These are phyloP conservation scores for Cercospora beticola DNA, from an alignment of 2,329 filamentous ascomycete species.

Conservation along the genomic window DNA sequence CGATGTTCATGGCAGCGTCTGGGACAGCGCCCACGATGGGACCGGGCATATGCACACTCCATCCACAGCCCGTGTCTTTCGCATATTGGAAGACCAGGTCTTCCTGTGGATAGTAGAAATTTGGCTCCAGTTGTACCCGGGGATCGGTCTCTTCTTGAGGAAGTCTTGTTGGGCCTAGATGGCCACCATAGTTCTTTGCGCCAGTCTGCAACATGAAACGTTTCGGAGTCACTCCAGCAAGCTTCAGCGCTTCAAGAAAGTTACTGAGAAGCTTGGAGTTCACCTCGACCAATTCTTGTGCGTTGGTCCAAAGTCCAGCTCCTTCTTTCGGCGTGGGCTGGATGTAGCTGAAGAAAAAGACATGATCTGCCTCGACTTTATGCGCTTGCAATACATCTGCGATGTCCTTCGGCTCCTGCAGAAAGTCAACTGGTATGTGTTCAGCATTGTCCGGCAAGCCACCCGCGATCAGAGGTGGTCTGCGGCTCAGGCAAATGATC, in stretches of 20 bases:
- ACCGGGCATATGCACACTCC: slow-evolving; percentile 51
- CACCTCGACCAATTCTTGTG: slow-evolving; percentile 51
- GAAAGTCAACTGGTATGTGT: slow-evolving; percentile 42
- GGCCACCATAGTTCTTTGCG: slow-evolving; percentile 54
- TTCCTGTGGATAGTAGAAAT: slow-evolving; percentile 59
- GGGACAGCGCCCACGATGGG: slow-evolving; percentile 53
- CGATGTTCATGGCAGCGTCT: slow-evolving; percentile 53
- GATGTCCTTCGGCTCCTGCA: slow-evolving; percentile 41
- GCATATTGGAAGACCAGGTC: slow-evolving; percentile 49
- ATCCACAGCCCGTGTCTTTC: slow-evolving; percentile 39
- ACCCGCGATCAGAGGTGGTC: slow-evolving; percentile 43
- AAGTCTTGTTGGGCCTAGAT: slow-evolving; percentile 48
- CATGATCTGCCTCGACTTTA: slow-evolving; percentile 43
- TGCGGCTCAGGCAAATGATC: slow-evolving; percentile 53
- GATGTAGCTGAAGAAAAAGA: slow-evolving; percentile 59
- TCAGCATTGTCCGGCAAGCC: slow-evolving; percentile 31
- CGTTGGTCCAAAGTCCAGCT: slow-evolving; percentile 50
- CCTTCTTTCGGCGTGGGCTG: slow-evolving; percentile 51
- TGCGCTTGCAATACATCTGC: slow-evolving; percentile 38
- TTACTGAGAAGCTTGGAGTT: slow-evolving; percentile 53
- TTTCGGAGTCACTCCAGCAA: slow-evolving; percentile 46
- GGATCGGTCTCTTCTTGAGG: slow-evolving; percentile 52
- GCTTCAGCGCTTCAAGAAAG: slow-evolving; percentile 48
- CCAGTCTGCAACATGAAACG: slow-evolving; percentile 55
- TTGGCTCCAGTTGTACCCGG: slow-evolving; percentile 46